A percentile compares a stretch with the other conserved stretches of the same genome.
phyloP scores from a whole-genome alignment of 2,329 filamentous ascomycete species.

The Diaporthe sp. region DNA sequence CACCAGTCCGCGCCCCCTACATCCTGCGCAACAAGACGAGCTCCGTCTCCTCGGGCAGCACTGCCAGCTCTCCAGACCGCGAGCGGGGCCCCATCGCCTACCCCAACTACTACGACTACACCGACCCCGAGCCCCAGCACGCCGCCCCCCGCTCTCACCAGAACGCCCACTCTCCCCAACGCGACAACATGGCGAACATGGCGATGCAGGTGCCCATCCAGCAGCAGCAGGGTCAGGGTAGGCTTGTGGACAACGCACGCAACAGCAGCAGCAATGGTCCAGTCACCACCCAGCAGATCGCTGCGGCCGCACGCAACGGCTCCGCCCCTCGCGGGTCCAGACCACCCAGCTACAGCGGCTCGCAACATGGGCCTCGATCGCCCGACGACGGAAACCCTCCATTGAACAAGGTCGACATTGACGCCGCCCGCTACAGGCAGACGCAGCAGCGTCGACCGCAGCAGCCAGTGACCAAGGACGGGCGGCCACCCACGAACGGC shows the following conservation, averaged over 20 bases:
- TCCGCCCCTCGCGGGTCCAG: not conserved
- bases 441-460: constrained; percentile 33
- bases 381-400: constrained; percentile 36
- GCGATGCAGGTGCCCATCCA: constrained; percentile 42
- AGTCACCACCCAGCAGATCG: constrained; percentile 29
- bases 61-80: constrained; percentile 8
- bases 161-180: not conserved
- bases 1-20: constrained; percentile 12
- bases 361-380: constrained; percentile 31
- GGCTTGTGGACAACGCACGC: constrained; percentile 21
- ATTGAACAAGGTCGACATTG: constrained; percentile 41
- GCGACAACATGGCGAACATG: constrained; percentile 37
- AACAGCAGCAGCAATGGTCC: constrained; percentile 7
- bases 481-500: constrained; percentile 11
- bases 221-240: constrained; percentile 35
- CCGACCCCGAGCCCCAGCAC: constrained; percentile 25
- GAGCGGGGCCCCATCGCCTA: constrained; percentile 14
- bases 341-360: constrained; percentile 32
- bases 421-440: constrained; percentile 41
- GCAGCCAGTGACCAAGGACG: constrained; percentile 8
- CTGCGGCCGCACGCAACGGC: constrained; percentile 27
- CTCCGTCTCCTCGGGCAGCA: constrained; percentile 32
- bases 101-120: constrained; percentile 41
- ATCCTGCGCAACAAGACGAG: constrained; percentile 18
- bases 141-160: not conserved